These are phyloP conservation scores for Dentipellis fragilis DNA, from an alignment of 768 basidiomycete genomes.

Conservation along the genomic window DNA sequence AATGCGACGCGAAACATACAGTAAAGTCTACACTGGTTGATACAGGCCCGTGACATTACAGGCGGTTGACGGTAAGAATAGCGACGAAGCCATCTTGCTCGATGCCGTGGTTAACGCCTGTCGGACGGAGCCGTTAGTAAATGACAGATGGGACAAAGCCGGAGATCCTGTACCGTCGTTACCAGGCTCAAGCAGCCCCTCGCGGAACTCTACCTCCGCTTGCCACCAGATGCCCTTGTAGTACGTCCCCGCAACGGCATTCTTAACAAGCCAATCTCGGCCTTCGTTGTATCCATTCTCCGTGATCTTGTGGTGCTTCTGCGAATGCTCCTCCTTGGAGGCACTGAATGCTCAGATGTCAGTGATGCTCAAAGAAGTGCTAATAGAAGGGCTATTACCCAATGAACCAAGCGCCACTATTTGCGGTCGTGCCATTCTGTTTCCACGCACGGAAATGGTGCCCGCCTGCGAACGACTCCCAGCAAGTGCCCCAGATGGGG, in stretches of 20 bases:
- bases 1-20: neutral
- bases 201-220: conserved; percentile 68
- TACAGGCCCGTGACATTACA: conserved; percentile 16
- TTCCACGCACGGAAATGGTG: conserved; percentile 87
- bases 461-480: conserved; percentile 82
- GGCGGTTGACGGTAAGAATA: conserved; percentile 56
- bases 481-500: conserved; percentile 77
- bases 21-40: neutral
- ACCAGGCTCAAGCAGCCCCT: conserved; percentile 61
- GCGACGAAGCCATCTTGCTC: conserved; percentile 74
- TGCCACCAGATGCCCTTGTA: conserved; percentile 66
- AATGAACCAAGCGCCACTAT: conserved; percentile 79
- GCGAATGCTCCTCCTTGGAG: conserved; percentile 66
- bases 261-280: conserved; percentile 66
- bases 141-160: neutral
- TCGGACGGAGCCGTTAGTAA: no score
- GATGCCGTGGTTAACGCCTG: conserved; percentile 77
- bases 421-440: conserved; percentile 67
- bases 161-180: conserved; percentile 39
- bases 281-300: conserved; percentile 77
- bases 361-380: neutral
- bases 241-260: conserved; percentile 46
- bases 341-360: conserved; percentile 30
- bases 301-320: conserved; percentile 61
- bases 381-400: conserved; percentile 27